Evolutionary conservation across 208 protist species (phyloP).

Genomic region (Leishmania mexicana): DNA sequence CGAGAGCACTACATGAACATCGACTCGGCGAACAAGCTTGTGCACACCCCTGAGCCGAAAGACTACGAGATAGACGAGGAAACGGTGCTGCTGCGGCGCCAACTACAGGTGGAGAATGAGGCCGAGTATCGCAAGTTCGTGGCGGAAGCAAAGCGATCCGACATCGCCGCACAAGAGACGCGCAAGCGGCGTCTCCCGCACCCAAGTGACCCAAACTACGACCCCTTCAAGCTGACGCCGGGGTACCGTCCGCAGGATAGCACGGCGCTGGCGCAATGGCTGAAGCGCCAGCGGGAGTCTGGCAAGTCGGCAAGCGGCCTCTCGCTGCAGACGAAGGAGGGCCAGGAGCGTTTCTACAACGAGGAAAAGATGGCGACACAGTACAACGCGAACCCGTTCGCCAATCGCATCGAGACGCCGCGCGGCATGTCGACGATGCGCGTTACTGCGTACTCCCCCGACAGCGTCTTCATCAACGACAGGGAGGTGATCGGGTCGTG

Average conservation of each 20-base stretch:
- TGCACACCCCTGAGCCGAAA: conserved; percentile 54
- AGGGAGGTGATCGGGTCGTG: conserved; percentile 92
- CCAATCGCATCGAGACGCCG: conserved; percentile 80
- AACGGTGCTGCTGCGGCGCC: conserved; percentile 71
- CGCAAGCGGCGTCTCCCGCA: conserved; percentile 77
- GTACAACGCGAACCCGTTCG: conserved; percentile 88
- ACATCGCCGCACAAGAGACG: conserved; percentile 56
- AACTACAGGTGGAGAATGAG: conserved; percentile 90
- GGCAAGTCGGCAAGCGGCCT: conserved; percentile 73
- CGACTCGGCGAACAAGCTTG: conserved; percentile 59
- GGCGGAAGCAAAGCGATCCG: conserved; percentile 75
- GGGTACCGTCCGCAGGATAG: conserved; percentile 88
- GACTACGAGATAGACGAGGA: conserved; percentile 90
- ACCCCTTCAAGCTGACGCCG: conserved; percentile 86
- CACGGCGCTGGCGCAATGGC: conserved; percentile 80
- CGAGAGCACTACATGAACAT: conserved; percentile 77
- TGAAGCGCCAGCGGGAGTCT: conserved; percentile 87
- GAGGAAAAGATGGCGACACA: conserved; percentile 93
- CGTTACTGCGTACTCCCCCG: conserved; percentile 87
- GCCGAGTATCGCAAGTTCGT: conserved; percentile 88
- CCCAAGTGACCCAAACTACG: conserved; percentile 88
- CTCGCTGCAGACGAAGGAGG: conserved; percentile 79
- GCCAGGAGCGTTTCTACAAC: conserved; percentile 91
- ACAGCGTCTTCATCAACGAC: conserved; percentile 90
- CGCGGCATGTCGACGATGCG: conserved; percentile 71